Percentiles rank a stretch among this genome's conserved stretches.
Evolutionary conservation across 78 protist genomes (phyloP).

Genomic region (Mantamonas sphyraenae): DNA sequence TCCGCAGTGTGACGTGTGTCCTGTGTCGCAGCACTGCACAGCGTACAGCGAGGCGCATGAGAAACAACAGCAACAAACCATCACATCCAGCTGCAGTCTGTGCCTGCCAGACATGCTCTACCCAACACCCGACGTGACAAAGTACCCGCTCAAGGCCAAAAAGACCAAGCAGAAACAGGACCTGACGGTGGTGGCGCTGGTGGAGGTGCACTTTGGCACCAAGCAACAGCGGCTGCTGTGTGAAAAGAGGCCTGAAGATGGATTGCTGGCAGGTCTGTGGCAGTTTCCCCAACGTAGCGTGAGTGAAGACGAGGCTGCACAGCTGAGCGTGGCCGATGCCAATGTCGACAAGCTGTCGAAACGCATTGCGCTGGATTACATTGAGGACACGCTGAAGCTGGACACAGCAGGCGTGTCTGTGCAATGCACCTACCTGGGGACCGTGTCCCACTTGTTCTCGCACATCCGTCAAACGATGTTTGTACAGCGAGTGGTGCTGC

Average conservation of each 20-base stretch:
- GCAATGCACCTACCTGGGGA: neutral
- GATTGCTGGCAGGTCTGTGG: constrained; percentile 25
- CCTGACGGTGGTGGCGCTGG: neutral
- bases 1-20: constrained; percentile 56
- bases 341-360: too few relatives aligned
- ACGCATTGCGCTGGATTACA: too few relatives aligned
- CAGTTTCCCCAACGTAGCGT: neutral
- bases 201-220: neutral
- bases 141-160: neutral
- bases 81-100: neutral
- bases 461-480: neutral
- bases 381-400: neutral
- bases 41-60: neutral
- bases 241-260: neutral
- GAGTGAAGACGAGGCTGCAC: neutral
- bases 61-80: neutral
- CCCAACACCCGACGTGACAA: neutral
- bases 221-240: neutral
- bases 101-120: too few relatives aligned
- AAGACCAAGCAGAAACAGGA: too few relatives aligned
- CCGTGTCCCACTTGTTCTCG: neutral
- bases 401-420: neutral
- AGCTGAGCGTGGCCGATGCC: neutral
- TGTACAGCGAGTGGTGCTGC: too few relatives aligned
- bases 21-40: constrained; percentile 17